Evolutionary conservation across 2,329 filamentous ascomycete species (phyloP), one percentile per base, ranked within the genome.

Genomic region (Alternaria viburni): DNA sequence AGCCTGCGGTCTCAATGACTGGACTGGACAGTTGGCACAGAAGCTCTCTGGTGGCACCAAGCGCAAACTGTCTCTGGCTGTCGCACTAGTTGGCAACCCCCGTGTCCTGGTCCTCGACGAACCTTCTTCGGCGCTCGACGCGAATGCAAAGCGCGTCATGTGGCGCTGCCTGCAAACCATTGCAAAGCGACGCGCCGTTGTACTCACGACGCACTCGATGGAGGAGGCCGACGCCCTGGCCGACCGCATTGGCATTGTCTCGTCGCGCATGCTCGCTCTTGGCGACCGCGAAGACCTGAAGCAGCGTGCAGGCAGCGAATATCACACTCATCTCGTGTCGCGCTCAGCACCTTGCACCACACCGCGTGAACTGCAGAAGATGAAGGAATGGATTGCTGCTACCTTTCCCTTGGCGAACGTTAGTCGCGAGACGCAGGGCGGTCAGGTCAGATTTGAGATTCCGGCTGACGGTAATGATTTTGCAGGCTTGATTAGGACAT

Each of bases 51-150:
- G 95, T 8, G 95, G 95, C 26, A 97, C 97, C 82, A 96, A 96
- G 82, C 86, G 94, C n/a, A 98, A 97, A 80, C 83, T 98, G 1
- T 93, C 89, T 17, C 86, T 97, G 0, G 94, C 91, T 4, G 97
- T 97, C 58, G 94, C 95, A 0, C 83, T 98, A 1, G 97, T 97
- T 87, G 95, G 94, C 4, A 97, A 97, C 71, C 94, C 94, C 0
- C 88, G 90, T 0, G 93, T 97, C 0, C 83, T 98, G 1, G 85
- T 97, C 0, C 89, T 97, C 2, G 95, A 98, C 74, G 95, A 97
- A 76, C 95, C 95, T 0, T 92, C 88, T 0, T 93, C 90, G 0
- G 93, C 94, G 0, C 91, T 97, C 82, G 95, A 98, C 71, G 93
- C 94, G 0, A 93, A 93, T 0, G 91, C 93, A 0, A 97, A 97